phyloP scores from a whole-genome alignment of 192 early-diverging fungal genomes.

The Gamsiella multidivaricata region DNA sequence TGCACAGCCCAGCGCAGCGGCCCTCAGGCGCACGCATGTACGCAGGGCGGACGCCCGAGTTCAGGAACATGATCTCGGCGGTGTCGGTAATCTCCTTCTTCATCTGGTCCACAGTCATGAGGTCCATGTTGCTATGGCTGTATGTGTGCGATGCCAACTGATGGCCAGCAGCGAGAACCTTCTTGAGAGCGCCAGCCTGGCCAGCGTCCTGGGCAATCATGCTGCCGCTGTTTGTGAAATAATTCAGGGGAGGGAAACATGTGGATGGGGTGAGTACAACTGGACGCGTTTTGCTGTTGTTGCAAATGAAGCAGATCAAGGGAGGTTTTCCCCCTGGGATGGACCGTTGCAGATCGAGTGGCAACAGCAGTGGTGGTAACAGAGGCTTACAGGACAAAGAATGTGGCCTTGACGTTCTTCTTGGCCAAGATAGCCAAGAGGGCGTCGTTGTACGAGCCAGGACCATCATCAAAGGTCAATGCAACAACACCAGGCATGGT shows the following conservation, averaged over 20 bases:
- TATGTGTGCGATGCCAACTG: slow-evolving; percentile 70
- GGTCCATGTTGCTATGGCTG: slow-evolving; percentile 61
- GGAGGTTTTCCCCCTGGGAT: no score
- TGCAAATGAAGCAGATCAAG: neutral
- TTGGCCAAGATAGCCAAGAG: slow-evolving; percentile 62
- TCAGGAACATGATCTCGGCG: slow-evolving; percentile 59
- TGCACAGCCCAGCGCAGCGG: slow-evolving; percentile 34
- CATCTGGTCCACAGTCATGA: slow-evolving; percentile 55
- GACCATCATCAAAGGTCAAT: slow-evolving; percentile 69
- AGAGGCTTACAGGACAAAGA: slow-evolving; percentile 69
- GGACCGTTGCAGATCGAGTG: no score
- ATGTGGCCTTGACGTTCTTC: slow-evolving; percentile 72
- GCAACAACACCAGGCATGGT: slow-evolving; percentile 42
- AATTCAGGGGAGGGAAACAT: neutral
- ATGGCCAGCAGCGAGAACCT: slow-evolving; percentile 62
- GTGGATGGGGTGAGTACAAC: neutral
- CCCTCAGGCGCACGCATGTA: slow-evolving; percentile 75
- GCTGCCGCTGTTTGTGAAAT: slow-evolving; percentile 13
- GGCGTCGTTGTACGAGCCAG: slow-evolving; percentile 55
- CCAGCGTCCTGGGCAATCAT: slow-evolving; percentile 23
- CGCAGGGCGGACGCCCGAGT: slow-evolving; percentile 61
- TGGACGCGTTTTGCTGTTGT: neutral
- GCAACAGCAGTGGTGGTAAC: no score
- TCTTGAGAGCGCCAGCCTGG: slow-evolving; percentile 38
- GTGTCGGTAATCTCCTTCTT: slow-evolving; percentile 57